Evolutionary conservation across 768 basidiomycete genomes (phyloP).

Genomic region (Mycena indigotica): DNA sequence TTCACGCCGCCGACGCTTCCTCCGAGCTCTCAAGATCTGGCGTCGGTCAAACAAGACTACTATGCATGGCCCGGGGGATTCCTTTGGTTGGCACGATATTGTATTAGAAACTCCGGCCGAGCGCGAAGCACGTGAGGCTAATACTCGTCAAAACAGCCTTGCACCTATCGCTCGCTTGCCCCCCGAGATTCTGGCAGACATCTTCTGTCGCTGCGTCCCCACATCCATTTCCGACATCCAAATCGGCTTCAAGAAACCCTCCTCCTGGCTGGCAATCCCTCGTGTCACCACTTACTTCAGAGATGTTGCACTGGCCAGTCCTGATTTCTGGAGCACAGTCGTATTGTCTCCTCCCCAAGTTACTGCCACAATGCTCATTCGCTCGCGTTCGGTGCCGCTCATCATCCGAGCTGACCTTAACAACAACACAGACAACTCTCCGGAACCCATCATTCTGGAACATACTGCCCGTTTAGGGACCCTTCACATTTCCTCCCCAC

Average conservation of each 20-base stretch:
- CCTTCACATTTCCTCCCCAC: slow-evolving; percentile 9
- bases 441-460: slow-evolving; percentile 12
- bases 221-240: neutral
- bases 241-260: slow-evolving; percentile 2
- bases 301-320: slow-evolving; percentile 17
- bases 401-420: slow-evolving; percentile 17
- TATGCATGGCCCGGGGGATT: slow-evolving; percentile 1
- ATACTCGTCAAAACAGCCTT: slow-evolving; percentile 12
- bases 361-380: slow-evolving; percentile 22
- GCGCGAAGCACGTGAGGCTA: slow-evolving; percentile 7
- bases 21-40: slow-evolving; percentile 3
- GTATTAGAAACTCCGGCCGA: slow-evolving; percentile 3
- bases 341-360: slow-evolving; percentile 18
- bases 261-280: slow-evolving; percentile 18
- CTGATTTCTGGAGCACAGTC: slow-evolving; percentile 22
- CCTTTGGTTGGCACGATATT: slow-evolving; percentile 1
- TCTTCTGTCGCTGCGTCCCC: slow-evolving; percentile 23
- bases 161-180: slow-evolving; percentile 17
- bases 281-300: slow-evolving; percentile 19
- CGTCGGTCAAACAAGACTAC: neutral
- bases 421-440: slow-evolving; percentile 5
- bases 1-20: neutral
- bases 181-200: slow-evolving; percentile 21
- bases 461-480: slow-evolving; percentile 15
- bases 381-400: slow-evolving; percentile 17